Percentiles rank a stretch among this genome's conserved stretches.
These are phyloP conservation scores for Aschersonia sp. DNA, from an alignment of 2,329 filamentous ascomycete species.

Conservation along the genomic window DNA sequence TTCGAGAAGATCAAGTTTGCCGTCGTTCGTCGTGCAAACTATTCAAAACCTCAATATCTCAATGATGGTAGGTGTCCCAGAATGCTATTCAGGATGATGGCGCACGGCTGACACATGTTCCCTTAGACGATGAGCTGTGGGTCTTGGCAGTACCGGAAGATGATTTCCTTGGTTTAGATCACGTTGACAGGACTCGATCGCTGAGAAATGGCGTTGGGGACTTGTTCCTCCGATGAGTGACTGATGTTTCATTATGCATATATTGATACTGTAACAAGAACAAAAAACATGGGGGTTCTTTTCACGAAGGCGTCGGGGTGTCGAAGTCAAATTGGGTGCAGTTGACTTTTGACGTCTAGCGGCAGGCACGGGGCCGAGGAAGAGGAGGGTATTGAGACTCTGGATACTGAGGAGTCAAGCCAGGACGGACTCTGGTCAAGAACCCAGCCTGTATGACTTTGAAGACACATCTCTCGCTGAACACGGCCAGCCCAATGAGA, in stretches of 20 bases:
- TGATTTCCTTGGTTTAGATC: constrained; percentile 50
- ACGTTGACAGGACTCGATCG: constrained; percentile 45
- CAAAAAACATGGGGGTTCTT: not conserved
- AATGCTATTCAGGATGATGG: no score
- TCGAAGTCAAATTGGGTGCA: not conserved
- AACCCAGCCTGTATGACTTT: not conserved
- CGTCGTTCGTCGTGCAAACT: constrained; percentile 55
- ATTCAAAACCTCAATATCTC: constrained; percentile 68
- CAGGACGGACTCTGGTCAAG: not conserved
- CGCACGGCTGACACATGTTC: not conserved
- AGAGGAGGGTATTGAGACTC: constrained; percentile 7
- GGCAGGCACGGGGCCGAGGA: not conserved
- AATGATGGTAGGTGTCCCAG: constrained; percentile 58
- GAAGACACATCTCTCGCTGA: no score
- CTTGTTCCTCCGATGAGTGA: constrained; percentile 37
- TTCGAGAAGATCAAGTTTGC: constrained; percentile 98
- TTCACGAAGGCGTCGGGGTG: constrained; percentile 2
- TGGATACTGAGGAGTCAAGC: not conserved
- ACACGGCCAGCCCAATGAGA: no score
- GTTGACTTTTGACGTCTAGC: not conserved
- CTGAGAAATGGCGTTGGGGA: constrained; percentile 46
- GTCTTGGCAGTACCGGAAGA: constrained; percentile 37
- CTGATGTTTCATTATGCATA: not conserved
- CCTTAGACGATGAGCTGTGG: constrained; percentile 43
- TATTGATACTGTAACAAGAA: not conserved